Evolutionary conservation across 1,284 basidiomycete genomes (phyloP).

Genomic region (Phylloboletellus chloephorus): DNA sequence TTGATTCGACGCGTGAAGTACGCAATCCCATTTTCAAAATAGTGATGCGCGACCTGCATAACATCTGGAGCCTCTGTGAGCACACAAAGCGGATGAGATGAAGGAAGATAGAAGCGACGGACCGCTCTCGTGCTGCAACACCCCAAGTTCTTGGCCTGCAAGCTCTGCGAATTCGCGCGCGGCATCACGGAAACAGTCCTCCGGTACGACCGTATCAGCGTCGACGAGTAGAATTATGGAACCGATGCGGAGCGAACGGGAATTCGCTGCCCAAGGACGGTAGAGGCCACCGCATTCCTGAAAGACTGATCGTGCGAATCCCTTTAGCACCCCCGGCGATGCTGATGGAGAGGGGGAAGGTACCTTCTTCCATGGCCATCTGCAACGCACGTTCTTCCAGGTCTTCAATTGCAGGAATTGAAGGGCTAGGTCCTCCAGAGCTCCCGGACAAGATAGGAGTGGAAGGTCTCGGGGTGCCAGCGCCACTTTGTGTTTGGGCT

Average conservation of each 20-base stretch:
- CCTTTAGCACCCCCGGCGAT: not conserved
- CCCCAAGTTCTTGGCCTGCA: constrained; percentile 55
- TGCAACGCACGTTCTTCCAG: constrained; percentile 63
- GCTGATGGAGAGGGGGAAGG: constrained; percentile 2
- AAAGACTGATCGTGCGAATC: constrained; percentile 32
- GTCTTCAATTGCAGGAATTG: constrained; percentile 42
- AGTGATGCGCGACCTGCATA: constrained; percentile 82
- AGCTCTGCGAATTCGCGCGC: constrained; percentile 76
- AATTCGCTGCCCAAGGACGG: constrained; percentile 64
- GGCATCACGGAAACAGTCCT: constrained; percentile 81
- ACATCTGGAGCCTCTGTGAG: constrained; percentile 45
- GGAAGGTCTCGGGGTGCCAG: constrained; percentile 22
- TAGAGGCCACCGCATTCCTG: constrained; percentile 50
- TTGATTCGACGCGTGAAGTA: constrained; percentile 81
- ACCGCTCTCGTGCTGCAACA: constrained; percentile 81
- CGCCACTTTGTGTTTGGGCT: constrained; percentile 13
- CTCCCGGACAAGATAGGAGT: constrained; percentile 8
- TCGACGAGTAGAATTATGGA: constrained; percentile 70
- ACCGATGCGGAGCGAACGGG: constrained; percentile 53
- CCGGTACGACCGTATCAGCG: constrained; percentile 81
- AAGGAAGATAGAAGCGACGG: constrained; percentile 15
- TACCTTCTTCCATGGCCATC: constrained; percentile 62
- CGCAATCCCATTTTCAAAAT: constrained; percentile 82
- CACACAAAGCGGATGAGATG: not conserved
- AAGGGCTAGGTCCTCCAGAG: constrained; percentile 11